These are phyloP conservation scores for Nissolia schottii DNA, from an alignment of 306 rosid species.

Conservation along the genomic window DNA sequence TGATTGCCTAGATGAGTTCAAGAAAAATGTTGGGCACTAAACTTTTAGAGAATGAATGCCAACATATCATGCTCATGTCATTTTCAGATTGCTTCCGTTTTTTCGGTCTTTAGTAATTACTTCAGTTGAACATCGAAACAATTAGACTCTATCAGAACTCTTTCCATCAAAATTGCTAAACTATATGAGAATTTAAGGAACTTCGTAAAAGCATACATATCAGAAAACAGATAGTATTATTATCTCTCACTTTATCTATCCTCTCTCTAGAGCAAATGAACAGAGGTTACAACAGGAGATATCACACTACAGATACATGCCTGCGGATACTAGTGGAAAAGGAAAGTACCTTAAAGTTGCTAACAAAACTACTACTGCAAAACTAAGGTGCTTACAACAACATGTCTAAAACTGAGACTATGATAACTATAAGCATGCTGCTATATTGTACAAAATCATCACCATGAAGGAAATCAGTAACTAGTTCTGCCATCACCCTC, in stretches of 20 bases:
- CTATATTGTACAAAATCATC: constrained; percentile 26
- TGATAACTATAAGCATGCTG: not conserved
- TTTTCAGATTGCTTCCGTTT: not conserved
- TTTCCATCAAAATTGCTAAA: not conserved
- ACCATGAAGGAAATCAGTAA: constrained; percentile 28
- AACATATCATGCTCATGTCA: not conserved
- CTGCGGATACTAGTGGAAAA: not conserved
- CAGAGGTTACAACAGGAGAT: not conserved
- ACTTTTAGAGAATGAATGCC: not conserved
- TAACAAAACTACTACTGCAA: not conserved
- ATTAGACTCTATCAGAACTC: not conserved
- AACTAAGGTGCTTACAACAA: constrained; percentile 4
- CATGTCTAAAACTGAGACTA: not conserved
- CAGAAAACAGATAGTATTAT: not conserved
- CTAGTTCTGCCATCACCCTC: constrained; percentile 78
- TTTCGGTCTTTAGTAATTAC: too few species aligned
- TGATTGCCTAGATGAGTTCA: not conserved
- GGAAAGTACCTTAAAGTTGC: not conserved
- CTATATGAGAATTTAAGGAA: not conserved
- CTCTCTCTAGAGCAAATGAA: not conserved
- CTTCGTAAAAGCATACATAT: too few species aligned
- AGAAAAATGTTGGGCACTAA: too few species aligned
- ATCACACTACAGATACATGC: not conserved
- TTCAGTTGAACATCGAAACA: not conserved
- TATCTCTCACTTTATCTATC: constrained; percentile 11